Conservation (phyloP, 331 rosid genomes). For the Saraca asoca region DNA sequence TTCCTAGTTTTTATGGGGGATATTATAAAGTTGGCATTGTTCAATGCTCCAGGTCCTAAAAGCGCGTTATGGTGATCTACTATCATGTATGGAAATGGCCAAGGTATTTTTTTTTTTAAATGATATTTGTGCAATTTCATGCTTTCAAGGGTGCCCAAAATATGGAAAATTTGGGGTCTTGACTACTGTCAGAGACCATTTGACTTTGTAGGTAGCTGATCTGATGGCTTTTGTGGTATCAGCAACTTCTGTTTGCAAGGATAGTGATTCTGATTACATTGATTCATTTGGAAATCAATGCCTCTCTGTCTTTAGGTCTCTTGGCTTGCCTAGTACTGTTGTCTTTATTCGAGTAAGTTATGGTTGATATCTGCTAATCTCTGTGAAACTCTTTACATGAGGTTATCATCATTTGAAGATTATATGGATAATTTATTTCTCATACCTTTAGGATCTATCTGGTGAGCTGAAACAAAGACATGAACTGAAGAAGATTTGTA, state of each 20-base stretch:
- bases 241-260: constrained; percentile 51
- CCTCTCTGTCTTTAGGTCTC: constrained; percentile 84
- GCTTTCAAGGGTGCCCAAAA: constrained; percentile 7
- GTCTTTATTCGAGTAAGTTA: constrained; percentile 85
- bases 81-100: constrained; percentile 85
- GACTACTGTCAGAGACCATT: constrained; percentile 16
- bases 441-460: constrained; percentile 68
- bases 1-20: constrained; percentile 2
- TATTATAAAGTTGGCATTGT: constrained; percentile 24
- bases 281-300: constrained; percentile 92
- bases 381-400: background rate
- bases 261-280: constrained; percentile 57
- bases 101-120: constrained; percentile 56
- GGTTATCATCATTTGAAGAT: constrained; percentile 11
- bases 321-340: constrained; percentile 91
- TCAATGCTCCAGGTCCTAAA: constrained; percentile 57
- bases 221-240: constrained; percentile 88
- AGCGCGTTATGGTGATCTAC: constrained; percentile 87
- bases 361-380: constrained; percentile 22
- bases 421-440: constrained; percentile 10
- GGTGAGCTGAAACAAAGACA: constrained; percentile 66
- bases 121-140: background rate
- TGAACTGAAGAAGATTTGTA: constrained; percentile 69
- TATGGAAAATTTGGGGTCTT: constrained; percentile 18
- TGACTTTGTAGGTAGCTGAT: constrained; percentile 76